A percentile compares a stretch with the other conserved stretches of the same genome.
Evolutionary conservation across 225 moss, liverwort and hornwort genomes (phyloP).

Genomic region (Polytrichum commune): DNA sequence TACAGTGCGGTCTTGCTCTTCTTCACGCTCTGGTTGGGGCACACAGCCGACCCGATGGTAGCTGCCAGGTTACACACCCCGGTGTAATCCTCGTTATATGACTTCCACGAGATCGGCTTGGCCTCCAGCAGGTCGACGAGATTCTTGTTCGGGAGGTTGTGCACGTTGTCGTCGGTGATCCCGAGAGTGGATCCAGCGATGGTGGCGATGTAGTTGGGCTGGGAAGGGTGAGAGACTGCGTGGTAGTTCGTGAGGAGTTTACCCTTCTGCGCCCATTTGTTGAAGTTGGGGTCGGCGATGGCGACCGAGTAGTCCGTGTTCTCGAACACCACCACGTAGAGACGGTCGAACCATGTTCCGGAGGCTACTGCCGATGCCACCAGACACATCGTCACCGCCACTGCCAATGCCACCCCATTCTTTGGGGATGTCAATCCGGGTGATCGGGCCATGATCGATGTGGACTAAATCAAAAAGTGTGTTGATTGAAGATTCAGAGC

Average conservation of each 20-base stretch:
- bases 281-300: constrained; percentile 7
- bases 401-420: no score
- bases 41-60: constrained; percentile 4
- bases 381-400: background rate
- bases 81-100: background rate
- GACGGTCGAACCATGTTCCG: background rate
- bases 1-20: background rate
- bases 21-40: background rate
- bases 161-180: background rate
- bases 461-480: no score
- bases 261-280: constrained; percentile 2
- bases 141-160: constrained; percentile 2
- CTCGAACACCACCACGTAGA: constrained; percentile 2
- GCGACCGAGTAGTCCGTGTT: constrained; percentile 1
- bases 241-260: constrained; percentile 8
- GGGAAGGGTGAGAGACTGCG: constrained; percentile 1
- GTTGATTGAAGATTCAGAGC: no score
- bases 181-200: constrained; percentile 3
- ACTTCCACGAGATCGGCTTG: background rate
- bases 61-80: constrained; percentile 8
- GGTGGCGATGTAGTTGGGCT: constrained; percentile 8
- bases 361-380: background rate
- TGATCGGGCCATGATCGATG: no score
- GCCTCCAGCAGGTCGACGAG: constrained; percentile 6
- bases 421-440: no score